Conservation (phyloP, 257 asterid species). For the Capsicum pubescens region DNA sequence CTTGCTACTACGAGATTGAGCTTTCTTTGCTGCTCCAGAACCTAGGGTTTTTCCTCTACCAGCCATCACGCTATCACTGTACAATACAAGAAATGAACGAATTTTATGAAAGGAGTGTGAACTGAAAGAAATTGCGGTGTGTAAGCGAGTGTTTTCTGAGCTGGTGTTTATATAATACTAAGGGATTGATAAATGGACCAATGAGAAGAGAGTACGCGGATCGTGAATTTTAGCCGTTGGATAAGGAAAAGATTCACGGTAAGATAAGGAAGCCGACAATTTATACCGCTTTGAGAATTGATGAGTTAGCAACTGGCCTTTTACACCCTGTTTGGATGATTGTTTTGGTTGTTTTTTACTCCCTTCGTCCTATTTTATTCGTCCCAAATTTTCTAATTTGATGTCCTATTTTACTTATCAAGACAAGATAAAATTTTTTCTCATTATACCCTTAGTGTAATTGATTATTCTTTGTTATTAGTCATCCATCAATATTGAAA, state of each 20-base stretch:
- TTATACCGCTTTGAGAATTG: not conserved
- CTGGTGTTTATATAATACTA: constrained; percentile 49
- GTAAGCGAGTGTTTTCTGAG: not conserved
- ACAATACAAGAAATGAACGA: not conserved
- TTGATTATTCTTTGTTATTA: too few species aligned
- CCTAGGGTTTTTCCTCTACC: constrained; percentile 88
- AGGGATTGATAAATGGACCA: constrained; percentile 38
- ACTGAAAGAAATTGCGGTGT: not conserved
- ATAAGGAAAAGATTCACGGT: constrained; percentile 44
- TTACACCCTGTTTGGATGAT: too few species aligned
- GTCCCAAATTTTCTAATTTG: too few species aligned
- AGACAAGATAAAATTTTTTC: too few species aligned
- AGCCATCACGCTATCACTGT: constrained; percentile 43
- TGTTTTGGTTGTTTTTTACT: too few species aligned
- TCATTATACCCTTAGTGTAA: too few species aligned
- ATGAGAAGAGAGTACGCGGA: constrained; percentile 45
- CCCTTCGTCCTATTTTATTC: too few species aligned
- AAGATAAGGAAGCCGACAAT: constrained; percentile 26
- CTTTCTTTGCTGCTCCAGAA: constrained; percentile 74
- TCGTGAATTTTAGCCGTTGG: constrained; percentile 45
- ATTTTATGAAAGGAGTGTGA: not conserved
- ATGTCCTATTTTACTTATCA: too few species aligned
- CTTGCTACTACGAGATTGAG: constrained; percentile 75
- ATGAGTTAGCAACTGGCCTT: constrained; percentile 10
- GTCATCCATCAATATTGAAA: too few species aligned